phyloP scores from a whole-genome alignment of 2,329 filamentous ascomycete species.

The Paracamarosporium sp. region DNA sequence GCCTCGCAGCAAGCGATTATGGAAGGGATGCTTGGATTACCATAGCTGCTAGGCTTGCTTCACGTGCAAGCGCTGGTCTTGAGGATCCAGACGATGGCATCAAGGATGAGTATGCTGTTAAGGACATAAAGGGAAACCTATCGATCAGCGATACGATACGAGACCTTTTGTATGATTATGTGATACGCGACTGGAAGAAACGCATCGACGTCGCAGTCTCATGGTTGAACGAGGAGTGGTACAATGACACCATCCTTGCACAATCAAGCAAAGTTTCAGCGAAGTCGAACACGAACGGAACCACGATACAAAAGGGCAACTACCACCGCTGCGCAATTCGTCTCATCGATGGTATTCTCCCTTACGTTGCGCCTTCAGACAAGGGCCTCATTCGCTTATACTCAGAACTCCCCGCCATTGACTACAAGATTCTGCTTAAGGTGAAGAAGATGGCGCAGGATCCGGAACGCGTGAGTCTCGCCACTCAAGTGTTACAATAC shows the following conservation, averaged over 20 bases:
- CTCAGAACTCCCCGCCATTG: constrained; percentile 87
- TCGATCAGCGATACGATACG: constrained; percentile 75
- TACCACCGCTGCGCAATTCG: constrained; percentile 82
- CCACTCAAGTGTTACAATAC: constrained; percentile 64
- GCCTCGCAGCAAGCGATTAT: constrained; percentile 82
- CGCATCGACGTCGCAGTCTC: constrained; percentile 89
- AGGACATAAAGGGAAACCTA: constrained; percentile 36
- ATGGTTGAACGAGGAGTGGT: constrained; percentile 98
- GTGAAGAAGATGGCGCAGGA: constrained; percentile 70
- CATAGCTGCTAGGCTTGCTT: constrained; percentile 83
- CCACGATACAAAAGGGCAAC: constrained; percentile 52
- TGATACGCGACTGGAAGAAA: constrained; percentile 89
- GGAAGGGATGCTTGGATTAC: constrained; percentile 92
- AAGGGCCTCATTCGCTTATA: constrained; percentile 90
- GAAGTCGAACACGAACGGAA: constrained; percentile 53
- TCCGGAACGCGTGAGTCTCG: constrained; percentile 67
- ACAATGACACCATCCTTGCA: constrained; percentile 75
- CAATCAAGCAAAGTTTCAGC: constrained; percentile 34
- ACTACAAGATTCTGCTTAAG: constrained; percentile 71
- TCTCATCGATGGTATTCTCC: constrained; percentile 86
- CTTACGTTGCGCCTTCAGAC: constrained; percentile 90
- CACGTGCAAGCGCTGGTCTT: constrained; percentile 75
- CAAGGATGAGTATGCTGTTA: constrained; percentile 62
- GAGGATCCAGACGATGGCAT: constrained; percentile 70
- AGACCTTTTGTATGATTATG: constrained; percentile 80